phyloP scores from a whole-genome alignment of 2,329 filamentous ascomycete species.

The Lizonia empirigonia region DNA sequence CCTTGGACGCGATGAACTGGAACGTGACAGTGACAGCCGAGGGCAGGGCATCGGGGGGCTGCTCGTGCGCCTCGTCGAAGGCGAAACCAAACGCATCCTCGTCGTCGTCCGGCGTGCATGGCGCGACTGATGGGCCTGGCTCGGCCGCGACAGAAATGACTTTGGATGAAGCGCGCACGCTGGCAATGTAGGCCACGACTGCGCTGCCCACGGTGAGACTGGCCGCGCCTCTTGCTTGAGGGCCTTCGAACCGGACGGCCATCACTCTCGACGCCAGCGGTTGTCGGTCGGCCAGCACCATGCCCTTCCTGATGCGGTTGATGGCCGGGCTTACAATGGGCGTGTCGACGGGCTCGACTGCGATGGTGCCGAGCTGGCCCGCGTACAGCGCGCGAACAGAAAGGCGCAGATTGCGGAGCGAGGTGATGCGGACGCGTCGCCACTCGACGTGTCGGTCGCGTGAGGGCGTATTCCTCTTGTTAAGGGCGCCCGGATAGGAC shows the following conservation, averaged over 20 bases:
- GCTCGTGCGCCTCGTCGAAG: constrained; percentile 49
- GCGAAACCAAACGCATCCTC: constrained; percentile 63
- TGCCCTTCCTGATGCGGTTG: constrained; percentile 70
- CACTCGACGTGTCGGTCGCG: constrained; percentile 60
- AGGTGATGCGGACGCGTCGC: constrained; percentile 80
- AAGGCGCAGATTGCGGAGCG: constrained; percentile 84
- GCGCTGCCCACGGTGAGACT: constrained; percentile 69
- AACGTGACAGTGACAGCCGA: constrained; percentile 63
- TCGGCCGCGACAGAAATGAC: constrained; percentile 60
- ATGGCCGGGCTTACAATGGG: constrained; percentile 38
- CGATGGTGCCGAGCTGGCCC: constrained; percentile 89
- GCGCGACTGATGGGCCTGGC: constrained; percentile 4
- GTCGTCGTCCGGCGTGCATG: constrained; percentile 28
- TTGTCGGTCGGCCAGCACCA: constrained; percentile 71
- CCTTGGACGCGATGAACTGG: constrained; percentile 70
- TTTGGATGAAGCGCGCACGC: constrained; percentile 79
- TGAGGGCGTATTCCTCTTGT: constrained; percentile 25
- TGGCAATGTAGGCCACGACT: constrained; percentile 85
- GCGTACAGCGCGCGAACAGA: constrained; percentile 76
- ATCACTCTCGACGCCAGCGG: constrained; percentile 58
- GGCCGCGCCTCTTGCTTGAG: constrained; percentile 60
- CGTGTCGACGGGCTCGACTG: constrained; percentile 61
- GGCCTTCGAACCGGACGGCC: constrained; percentile 69
- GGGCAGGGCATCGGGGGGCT: neutral
- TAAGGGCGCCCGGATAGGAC: constrained; percentile 56